Evolutionary conservation across 2,329 filamentous ascomycete genomes (phyloP).

Genomic region (Colletotrichum agaves): DNA sequence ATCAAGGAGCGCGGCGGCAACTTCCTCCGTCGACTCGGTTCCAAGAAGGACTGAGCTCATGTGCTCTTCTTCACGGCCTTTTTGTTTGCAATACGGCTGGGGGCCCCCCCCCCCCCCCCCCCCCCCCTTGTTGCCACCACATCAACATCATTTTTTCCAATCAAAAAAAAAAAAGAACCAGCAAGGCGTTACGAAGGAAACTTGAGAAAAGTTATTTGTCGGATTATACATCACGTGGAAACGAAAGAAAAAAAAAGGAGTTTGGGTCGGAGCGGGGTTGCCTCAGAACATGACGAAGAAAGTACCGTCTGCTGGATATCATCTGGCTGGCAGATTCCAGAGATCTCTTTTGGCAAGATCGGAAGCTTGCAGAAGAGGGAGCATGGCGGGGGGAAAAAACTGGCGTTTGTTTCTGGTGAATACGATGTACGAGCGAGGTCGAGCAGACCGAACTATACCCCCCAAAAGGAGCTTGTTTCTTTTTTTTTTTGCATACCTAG

Average conservation of each 20-base stretch:
- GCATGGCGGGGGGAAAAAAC: slow-evolving; percentile 8
- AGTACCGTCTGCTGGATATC: slow-evolving; percentile 14
- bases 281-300: slow-evolving; percentile 47
- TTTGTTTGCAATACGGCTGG: neutral
- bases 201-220: slow-evolving; percentile 10
- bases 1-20: slow-evolving; percentile 42
- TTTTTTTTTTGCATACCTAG: slow-evolving; percentile 22
- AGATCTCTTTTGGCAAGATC: neutral
- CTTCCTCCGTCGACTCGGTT: slow-evolving; percentile 55
- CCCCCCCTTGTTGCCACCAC: neutral
- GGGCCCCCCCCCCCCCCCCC: too few relatives aligned
- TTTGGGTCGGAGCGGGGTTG: slow-evolving; percentile 37
- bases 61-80: neutral
- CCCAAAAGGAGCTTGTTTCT: slow-evolving; percentile 36
- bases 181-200: slow-evolving; percentile 27
- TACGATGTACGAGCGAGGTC: slow-evolving; percentile 43
- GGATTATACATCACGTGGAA: neutral
- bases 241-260: neutral
- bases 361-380: neutral
- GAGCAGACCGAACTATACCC: slow-evolving; percentile 44
- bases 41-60: slow-evolving; percentile 32
- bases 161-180: neutral
- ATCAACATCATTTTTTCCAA: neutral
- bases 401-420: slow-evolving; percentile 57
- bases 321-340: slow-evolving; percentile 45